Percentiles rank a stretch among this genome's conserved stretches.
These are phyloP conservation scores for Trichoderma pleuroti DNA, from an alignment of 2,329 filamentous ascomycete genomes.

Conservation along the genomic window DNA sequence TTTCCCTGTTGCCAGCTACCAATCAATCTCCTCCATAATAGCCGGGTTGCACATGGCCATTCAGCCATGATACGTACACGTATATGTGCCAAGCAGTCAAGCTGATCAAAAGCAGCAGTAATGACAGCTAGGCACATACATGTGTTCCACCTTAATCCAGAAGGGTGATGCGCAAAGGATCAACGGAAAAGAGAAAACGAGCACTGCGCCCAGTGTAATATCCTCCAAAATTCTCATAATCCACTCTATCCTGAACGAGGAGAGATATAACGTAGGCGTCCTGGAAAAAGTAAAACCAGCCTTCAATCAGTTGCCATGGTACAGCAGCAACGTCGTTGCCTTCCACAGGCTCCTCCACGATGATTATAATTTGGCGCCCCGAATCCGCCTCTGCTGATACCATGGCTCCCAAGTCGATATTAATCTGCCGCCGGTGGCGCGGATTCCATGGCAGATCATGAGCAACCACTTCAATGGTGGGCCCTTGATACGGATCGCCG, in stretches of 20 bases:
- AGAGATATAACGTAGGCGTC: not conserved
- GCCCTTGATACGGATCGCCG: too few relatives aligned
- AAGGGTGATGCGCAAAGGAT: not conserved
- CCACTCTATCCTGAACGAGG: not conserved
- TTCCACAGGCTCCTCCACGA: not conserved
- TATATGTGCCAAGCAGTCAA: not conserved
- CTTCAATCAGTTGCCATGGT: not conserved
- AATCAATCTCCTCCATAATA: not conserved
- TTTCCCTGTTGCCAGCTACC: too few relatives aligned
- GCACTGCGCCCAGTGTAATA: not conserved
- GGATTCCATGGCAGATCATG: not conserved
- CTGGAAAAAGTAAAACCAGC: not conserved
- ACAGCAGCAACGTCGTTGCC: not conserved
- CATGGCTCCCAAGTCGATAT: not conserved
- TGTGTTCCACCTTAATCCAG: not conserved
- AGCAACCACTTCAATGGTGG: not conserved
- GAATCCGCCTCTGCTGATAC: not conserved
- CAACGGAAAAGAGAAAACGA: not conserved
- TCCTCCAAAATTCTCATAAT: not conserved
- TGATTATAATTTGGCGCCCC: not conserved
- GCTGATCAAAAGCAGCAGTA: not conserved
- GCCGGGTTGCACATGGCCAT: not conserved
- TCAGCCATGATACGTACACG: not conserved
- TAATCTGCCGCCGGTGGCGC: not conserved
- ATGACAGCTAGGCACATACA: not conserved